Evolutionary conservation across 2,329 filamentous ascomycete species (phyloP).

Genomic region (Ceratocystis smalleyi): DNA sequence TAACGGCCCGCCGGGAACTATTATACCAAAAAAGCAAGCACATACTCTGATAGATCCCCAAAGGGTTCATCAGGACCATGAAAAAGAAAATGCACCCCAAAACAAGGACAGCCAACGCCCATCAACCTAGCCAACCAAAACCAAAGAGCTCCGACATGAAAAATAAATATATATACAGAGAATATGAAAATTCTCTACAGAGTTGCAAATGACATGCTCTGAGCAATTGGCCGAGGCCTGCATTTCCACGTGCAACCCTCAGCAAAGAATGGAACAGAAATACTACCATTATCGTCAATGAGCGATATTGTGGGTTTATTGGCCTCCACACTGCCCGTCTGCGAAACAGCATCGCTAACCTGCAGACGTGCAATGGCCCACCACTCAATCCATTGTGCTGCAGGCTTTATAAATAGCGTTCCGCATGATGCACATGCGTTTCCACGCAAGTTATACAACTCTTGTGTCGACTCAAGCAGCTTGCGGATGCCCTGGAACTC

Average conservation of each 20-base stretch:
- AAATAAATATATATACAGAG: neutral
- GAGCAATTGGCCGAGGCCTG: conserved; percentile 7
- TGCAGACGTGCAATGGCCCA: conserved; percentile 24
- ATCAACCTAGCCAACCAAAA: neutral
- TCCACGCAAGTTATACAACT: conserved; percentile 29
- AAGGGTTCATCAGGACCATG: neutral
- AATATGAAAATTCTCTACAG: neutral
- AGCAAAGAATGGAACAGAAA: conserved; percentile 17
- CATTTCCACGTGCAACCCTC: conserved; percentile 17
- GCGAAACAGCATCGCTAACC: neutral
- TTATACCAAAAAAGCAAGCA: neutral
- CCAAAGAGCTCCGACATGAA: neutral
- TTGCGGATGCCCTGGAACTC: conserved; percentile 25
- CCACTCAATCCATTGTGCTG: conserved; percentile 49
- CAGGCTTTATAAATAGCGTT: conserved; percentile 34
- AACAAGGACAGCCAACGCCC: neutral
- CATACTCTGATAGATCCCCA: neutral
- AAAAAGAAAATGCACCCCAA: neutral
- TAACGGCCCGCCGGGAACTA: neutral
- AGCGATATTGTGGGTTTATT: conserved; percentile 6
- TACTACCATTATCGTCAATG: conserved; percentile 12
- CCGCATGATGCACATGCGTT: conserved; percentile 37
- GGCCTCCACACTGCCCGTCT: neutral
- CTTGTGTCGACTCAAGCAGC: conserved; percentile 13
- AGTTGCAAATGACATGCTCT: conserved; percentile 8